phyloP scores from a whole-genome alignment of 2,329 filamentous ascomycete species.

The Elsinoe australis region DNA sequence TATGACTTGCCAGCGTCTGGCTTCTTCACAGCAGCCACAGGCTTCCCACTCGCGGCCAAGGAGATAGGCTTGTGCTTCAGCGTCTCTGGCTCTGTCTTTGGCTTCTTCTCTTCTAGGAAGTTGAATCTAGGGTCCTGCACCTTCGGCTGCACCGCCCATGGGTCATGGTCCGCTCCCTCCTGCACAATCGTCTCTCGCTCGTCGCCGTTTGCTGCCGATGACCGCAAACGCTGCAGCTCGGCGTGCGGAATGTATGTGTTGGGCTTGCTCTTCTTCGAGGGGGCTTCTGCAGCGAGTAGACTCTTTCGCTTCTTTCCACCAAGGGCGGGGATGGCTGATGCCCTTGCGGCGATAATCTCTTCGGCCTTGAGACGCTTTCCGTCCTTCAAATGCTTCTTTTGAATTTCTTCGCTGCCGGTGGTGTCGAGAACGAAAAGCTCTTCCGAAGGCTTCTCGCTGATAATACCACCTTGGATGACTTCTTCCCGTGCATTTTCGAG shows the following conservation, averaged over 20 bases:
- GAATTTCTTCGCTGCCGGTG: conserved; percentile 59
- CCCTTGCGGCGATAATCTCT: conserved; percentile 75
- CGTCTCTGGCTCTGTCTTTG: conserved; percentile 65
- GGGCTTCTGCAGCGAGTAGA: conserved; percentile 59
- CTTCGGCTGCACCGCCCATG: conserved; percentile 58
- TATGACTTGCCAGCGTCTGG: conserved; percentile 83
- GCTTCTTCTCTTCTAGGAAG: conserved; percentile 56
- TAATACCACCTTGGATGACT: conserved; percentile 80
- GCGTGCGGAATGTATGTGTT: conserved; percentile 72
- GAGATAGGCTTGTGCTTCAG: conserved; percentile 71
- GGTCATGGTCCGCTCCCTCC: conserved; percentile 58
- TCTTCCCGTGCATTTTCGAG: conserved; percentile 79
- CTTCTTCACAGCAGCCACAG: conserved; percentile 67
- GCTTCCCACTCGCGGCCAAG: conserved; percentile 72
- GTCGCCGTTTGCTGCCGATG: conserved; percentile 66
- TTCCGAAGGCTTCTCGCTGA: conserved; percentile 72
- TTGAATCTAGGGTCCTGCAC: conserved; percentile 49
- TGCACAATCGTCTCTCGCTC: conserved; percentile 43
- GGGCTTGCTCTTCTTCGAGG: conserved; percentile 65
- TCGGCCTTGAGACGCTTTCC: conserved; percentile 81
- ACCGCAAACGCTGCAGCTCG: conserved; percentile 69
- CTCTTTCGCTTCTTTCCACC: conserved; percentile 66
- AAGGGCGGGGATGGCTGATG: conserved; percentile 70
- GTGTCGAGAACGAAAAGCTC: conserved; percentile 82
- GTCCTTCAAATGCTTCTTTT: conserved; percentile 56